Base-by-base conservation (phyloP, 2,329 filamentous ascomycete genomes). In the Diaporthe vaccinii region DNA sequence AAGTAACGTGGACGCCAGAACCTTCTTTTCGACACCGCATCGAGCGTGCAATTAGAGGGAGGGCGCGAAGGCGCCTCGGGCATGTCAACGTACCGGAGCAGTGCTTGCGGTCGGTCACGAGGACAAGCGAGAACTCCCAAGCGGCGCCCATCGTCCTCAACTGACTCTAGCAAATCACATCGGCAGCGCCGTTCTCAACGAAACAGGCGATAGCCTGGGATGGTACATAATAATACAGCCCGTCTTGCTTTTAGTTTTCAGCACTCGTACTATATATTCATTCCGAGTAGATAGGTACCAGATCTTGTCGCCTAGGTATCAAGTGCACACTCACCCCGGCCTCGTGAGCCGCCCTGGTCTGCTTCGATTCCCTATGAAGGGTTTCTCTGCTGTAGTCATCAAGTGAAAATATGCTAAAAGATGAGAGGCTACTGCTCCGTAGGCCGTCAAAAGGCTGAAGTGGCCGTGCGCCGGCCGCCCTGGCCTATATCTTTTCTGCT, bases 401-500 rank as follows among this genome's bases (percentile, higher is more conserved):
- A n/a, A 41, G 34, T 39, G 8, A 53, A 41, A n/a, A 9, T 12
- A 41, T 55, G 44, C 49, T 55, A 41, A 14, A 65, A 34, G 25
- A 41, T 17, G 58, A 55, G 20, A 20, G 59, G 58, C 49, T 36
- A 44, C 49, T 65, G 46, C 28, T 36, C 28, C n/a, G 44, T 34
- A 8, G 51, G 46, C 28, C 39, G n/a, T 44, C 4, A 39, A 44
- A 28, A 46, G 28, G 46, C 49, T 36, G 34, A 25, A 34, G 25
- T 46, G 49, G 25, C 71, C 58, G 15, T 57, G 71, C 36, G 58
- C 28, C 25, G n/a, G 49, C 53, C 58, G 51, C 28, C 46, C 2
- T 73, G 46, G 46, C 49, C 31, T 17, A 34, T 41, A 39, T 17
- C 22, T 55, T 55, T 57, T 34, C 53, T 31, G 46, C 71, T 65